Evolutionary conservation across 106 monocot species (phyloP).

Genomic region (Narthecium ossifragum): DNA sequence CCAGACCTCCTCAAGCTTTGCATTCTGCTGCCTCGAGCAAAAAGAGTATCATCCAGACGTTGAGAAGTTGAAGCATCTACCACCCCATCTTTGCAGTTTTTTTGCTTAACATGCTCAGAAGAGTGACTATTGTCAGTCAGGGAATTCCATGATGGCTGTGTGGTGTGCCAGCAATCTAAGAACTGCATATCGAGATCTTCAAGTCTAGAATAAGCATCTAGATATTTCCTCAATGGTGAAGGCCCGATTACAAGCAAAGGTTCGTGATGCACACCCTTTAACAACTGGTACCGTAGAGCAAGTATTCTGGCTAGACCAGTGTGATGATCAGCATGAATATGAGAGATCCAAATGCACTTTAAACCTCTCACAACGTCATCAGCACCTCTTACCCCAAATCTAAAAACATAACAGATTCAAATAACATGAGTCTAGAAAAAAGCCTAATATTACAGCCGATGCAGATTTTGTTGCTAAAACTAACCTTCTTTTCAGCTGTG

Average conservation of each 20-base stretch:
- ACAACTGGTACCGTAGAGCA: slow-evolving; percentile 53
- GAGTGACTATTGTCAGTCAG: too few species aligned
- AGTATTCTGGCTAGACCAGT: slow-evolving; percentile 81
- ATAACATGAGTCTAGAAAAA: not conserved
- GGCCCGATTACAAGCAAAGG: slow-evolving; percentile 91
- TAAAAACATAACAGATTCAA: slow-evolving; percentile 17
- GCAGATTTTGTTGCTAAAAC: not conserved
- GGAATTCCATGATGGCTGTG: slow-evolving; percentile 30
- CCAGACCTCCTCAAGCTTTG: slow-evolving; percentile 66
- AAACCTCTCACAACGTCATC: slow-evolving; percentile 72
- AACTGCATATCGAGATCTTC: slow-evolving; percentile 94
- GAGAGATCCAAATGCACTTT: slow-evolving; percentile 87
- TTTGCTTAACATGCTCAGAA: too few species aligned
- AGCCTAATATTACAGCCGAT: not conserved
- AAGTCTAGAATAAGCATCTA: slow-evolving; percentile 86
- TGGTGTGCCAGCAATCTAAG: slow-evolving; percentile 86
- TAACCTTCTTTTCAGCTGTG: slow-evolving; percentile 90
- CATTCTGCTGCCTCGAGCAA: slow-evolving; percentile 58
- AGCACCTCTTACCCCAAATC: slow-evolving; percentile 86
- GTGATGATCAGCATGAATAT: slow-evolving; percentile 99
- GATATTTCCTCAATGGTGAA: slow-evolving; percentile 69
- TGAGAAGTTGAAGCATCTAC: not conserved
- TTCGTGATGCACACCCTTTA: slow-evolving; percentile 53
- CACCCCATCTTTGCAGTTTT: too few species aligned
- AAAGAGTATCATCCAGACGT: slow-evolving; percentile 29